phyloP scores from a whole-genome alignment of 1,139 yeast genomes.

The Kluyveromyces sp. region DNA sequence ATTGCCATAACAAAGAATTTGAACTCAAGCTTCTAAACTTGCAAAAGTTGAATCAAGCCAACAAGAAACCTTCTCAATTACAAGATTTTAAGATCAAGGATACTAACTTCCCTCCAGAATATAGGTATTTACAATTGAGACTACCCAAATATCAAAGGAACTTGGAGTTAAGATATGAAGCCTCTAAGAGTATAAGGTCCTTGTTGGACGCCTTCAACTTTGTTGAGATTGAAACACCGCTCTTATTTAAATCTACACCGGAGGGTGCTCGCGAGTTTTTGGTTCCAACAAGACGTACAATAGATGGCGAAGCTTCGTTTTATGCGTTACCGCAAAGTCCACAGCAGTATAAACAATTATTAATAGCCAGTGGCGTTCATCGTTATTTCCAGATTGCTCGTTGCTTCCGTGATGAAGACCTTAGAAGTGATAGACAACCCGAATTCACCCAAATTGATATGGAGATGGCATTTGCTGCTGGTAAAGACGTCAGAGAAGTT shows the following conservation, averaged over 20 bases:
- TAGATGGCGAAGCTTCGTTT: slow-evolving; percentile 38
- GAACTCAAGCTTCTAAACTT: slow-evolving; percentile 50
- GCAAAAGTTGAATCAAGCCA: slow-evolving; percentile 58
- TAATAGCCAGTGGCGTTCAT: slow-evolving; percentile 90
- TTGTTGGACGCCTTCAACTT: slow-evolving; percentile 45
- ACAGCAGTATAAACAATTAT: slow-evolving; percentile 88
- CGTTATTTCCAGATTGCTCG: slow-evolving; percentile 84
- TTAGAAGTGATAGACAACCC: slow-evolving; percentile 92
- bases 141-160: slow-evolving; percentile 52
- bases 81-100: slow-evolving; percentile 40
- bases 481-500: slow-evolving; percentile 56
- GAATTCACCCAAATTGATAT: slow-evolving; percentile 94
- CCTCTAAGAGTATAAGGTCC: slow-evolving; percentile 48
- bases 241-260: slow-evolving; percentile 89
- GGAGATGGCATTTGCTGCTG: slow-evolving; percentile 81
- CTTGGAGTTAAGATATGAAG: slow-evolving; percentile 52
- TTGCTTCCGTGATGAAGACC: slow-evolving; percentile 93
- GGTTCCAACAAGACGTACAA: slow-evolving; percentile 66
- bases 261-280: slow-evolving; percentile 96
- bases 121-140: slow-evolving; percentile 73
- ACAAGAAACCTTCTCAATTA: slow-evolving; percentile 62
- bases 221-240: slow-evolving; percentile 86
- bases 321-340: slow-evolving; percentile 97
- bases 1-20: slow-evolving; percentile 29
- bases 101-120: slow-evolving; percentile 62